Evolutionary conservation across 768 basidiomycete species (phyloP), one percentile per base, ranked within the genome.

Genomic region (Tricholoma sp.): DNA sequence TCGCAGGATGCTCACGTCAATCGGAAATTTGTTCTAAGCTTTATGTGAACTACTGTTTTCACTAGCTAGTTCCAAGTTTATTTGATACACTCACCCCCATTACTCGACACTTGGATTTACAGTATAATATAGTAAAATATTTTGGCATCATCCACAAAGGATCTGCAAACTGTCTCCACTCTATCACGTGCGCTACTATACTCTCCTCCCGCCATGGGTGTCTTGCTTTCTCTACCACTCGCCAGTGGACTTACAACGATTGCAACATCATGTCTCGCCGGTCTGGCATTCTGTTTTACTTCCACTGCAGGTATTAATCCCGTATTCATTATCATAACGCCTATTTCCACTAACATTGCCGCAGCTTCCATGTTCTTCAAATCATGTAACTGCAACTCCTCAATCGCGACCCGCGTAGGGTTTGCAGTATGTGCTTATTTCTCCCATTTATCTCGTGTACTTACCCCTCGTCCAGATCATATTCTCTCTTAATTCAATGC

Each of bases 361-460:
- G 65, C 73, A 86, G 94, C 95, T 3, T 94, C 91, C 34, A 94
- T 96, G 83, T 92, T 97, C 76, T 94, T 87, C 82, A 98, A 97
- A 78, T 94, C 91, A 31, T 99, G 96, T 73, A 98, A 98, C 69
- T 99, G 97, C 76, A 98, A 98, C 69, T 96, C 94, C 8, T 96
- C 94, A 0, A 98, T 99, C 64, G 97, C 97, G 0, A 98, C 95
- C 45, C 88, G 95, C 66, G 88, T 98, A 57, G 95, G 95, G 32
- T 97, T 94, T 72, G 94, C 93, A 14, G 94, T 92, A 69, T 58
- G 88, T 70, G 21, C 18, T 31, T 2, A 22, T 35, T 16, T 35
- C 19, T 34, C 14, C 43, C 12, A 50, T 12, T 16, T 27, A 12
- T 10, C 16, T 4, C 27, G 27, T n/a, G 21, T 11, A 19, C 16